Percentiles rank a stretch among this genome's conserved stretches.
These are phyloP conservation scores for Bruguiera sexangula DNA, from an alignment of 345 rosid genomes.

Conservation along the genomic window DNA sequence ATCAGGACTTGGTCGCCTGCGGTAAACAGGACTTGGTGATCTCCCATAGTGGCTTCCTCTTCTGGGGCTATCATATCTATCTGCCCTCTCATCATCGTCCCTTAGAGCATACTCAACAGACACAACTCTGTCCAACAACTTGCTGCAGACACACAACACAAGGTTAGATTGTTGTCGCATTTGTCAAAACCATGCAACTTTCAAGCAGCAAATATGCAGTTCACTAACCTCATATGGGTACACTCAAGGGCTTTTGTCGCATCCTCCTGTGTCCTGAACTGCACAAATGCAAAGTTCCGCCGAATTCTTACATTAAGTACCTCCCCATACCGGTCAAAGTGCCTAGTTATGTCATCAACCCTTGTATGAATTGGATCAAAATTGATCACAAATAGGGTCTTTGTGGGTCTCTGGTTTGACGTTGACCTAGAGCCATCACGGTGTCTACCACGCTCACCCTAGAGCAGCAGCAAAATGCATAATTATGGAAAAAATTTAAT, in stretches of 20 bases:
- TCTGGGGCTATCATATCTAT: constrained; percentile 57
- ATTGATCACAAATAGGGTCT: constrained; percentile 81
- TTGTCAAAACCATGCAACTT: neutral
- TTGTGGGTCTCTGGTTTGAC: constrained; percentile 71
- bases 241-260: constrained; percentile 77
- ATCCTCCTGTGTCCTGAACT: constrained; percentile 74
- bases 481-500: neutral
- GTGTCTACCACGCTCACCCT: constrained; percentile 76
- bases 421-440: constrained; percentile 55
- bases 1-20: constrained; percentile 72
- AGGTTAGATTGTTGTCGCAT: no score
- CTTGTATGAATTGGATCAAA: constrained; percentile 71
- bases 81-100: constrained; percentile 73
- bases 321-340: constrained; percentile 77
- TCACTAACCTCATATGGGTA: constrained; percentile 62
- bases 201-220: constrained; percentile 1
- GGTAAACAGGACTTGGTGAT: constrained; percentile 67
- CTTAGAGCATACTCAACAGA: constrained; percentile 86
- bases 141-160: constrained; percentile 41
- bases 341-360: constrained; percentile 67
- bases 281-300: constrained; percentile 80
- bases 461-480: neutral
- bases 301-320: constrained; percentile 66
- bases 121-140: constrained; percentile 68
- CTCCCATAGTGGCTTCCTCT: constrained; percentile 53